A percentile compares a stretch with the other conserved stretches of the same genome.
These are phyloP conservation scores for Pigoraptor vietnamica DNA, from an alignment of 78 protist genomes.

Conservation along the genomic window DNA sequence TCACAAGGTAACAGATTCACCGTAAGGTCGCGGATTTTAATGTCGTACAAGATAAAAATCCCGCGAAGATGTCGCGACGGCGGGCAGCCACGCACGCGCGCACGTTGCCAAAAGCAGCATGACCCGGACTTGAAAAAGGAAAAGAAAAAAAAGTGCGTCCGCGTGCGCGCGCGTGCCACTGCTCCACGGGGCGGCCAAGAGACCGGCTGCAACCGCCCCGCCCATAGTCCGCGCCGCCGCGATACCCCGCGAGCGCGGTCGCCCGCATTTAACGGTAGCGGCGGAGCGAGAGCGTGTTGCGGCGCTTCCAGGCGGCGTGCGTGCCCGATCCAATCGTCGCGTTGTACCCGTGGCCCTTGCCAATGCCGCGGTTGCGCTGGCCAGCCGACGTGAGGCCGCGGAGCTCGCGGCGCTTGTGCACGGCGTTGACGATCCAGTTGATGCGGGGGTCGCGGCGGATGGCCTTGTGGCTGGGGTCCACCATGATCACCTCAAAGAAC, in stretches of 20 bases:
- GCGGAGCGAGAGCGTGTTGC: constrained; percentile 81
- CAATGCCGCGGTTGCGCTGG: constrained; percentile 82
- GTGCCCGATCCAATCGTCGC: constrained; percentile 59
- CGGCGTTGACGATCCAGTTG: constrained; percentile 96
- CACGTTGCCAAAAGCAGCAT: too few relatives aligned
- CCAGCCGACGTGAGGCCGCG: constrained; percentile 99
- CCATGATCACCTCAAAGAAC: constrained; percentile 97
- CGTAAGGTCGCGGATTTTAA: neutral
- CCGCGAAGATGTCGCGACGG: neutral
- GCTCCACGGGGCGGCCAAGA: neutral
- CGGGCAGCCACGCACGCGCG: neutral
- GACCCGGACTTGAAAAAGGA: neutral
- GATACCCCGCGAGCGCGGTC: neutral
- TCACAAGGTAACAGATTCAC: too few relatives aligned
- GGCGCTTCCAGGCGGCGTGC: constrained; percentile 94
- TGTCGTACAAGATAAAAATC: neutral
- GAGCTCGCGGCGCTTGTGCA: constrained; percentile 90
- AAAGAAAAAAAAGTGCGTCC: neutral
- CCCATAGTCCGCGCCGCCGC: neutral
- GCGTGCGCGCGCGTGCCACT: neutral
- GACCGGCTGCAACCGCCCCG: neutral
- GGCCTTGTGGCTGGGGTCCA: constrained; percentile 93
- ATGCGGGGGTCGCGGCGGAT: constrained; percentile 96
- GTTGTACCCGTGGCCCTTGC: constrained; percentile 70
- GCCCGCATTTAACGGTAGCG: constrained; percentile 86